Evolutionary conservation across 768 basidiomycete genomes (phyloP).

Genomic region (Mycena filopes): DNA sequence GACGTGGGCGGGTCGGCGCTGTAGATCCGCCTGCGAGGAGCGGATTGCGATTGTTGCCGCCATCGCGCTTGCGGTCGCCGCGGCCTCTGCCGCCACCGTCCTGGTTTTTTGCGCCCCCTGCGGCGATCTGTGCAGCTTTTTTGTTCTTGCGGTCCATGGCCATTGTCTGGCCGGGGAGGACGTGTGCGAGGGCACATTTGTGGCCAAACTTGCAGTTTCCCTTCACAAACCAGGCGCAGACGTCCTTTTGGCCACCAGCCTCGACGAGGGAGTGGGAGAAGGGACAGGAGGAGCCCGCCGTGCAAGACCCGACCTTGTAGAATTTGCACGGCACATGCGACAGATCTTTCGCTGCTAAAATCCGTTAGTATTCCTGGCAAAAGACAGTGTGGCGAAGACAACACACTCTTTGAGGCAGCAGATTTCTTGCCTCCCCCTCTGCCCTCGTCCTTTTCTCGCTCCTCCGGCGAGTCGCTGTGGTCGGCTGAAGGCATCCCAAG

Average conservation of each 20-base stretch:
- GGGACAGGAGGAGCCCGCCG: constrained; percentile 93
- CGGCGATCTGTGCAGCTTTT: constrained; percentile 83
- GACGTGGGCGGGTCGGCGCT: constrained; percentile 73
- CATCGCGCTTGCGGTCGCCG: constrained; percentile 48
- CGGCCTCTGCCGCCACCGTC: constrained; percentile 43
- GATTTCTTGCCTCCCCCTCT: constrained; percentile 37
- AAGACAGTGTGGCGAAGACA: constrained; percentile 14
- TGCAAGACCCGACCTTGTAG: constrained; percentile 94
- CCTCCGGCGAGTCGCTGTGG: constrained; percentile 27
- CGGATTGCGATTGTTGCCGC: constrained; percentile 50
- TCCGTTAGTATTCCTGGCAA: constrained; percentile 11
- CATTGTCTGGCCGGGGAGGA: constrained; percentile 94
- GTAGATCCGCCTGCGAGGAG: constrained; percentile 68
- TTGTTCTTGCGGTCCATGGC: constrained; percentile 98
- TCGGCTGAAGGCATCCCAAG: constrained; percentile 29
- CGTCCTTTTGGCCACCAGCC: constrained; percentile 82
- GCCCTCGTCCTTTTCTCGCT: constrained; percentile 32
- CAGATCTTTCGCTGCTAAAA: constrained; percentile 78
- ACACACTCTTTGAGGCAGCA: constrained; percentile 45
- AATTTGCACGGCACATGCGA: constrained; percentile 99
- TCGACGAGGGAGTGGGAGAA: constrained; percentile 86
- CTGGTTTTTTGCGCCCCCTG: constrained; percentile 51
- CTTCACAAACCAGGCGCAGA: constrained; percentile 92
- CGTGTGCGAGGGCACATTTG: constrained; percentile 93
- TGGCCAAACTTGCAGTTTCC: constrained; percentile 81